These are phyloP conservation scores for Erucastrum elatum DNA, from an alignment of 345 rosid genomes.

Conservation along the genomic window DNA sequence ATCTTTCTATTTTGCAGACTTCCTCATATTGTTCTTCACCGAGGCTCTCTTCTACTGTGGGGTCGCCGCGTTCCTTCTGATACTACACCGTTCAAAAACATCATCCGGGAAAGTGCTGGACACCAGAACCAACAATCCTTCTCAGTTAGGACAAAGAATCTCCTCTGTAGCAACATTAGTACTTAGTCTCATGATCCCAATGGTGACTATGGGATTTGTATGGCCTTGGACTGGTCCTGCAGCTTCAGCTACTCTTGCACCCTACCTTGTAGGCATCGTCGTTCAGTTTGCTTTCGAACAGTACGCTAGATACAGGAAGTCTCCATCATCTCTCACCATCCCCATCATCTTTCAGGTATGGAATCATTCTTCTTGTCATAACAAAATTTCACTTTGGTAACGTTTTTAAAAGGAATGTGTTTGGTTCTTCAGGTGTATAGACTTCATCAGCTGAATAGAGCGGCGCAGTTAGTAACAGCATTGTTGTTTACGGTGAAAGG, in stretches of 20 bases:
- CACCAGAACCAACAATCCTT: constrained; percentile 29
- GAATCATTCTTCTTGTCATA: not conserved
- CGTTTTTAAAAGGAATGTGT: not conserved
- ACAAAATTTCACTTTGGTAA: not conserved
- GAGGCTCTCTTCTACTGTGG: constrained; percentile 97
- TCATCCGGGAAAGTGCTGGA: constrained; percentile 37
- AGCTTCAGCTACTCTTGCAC: constrained; percentile 97
- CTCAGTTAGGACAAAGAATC: constrained; percentile 69
- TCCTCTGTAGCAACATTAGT: constrained; percentile 84
- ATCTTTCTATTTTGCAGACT: constrained; percentile 59
- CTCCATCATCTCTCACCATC: constrained; percentile 55
- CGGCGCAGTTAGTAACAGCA: constrained; percentile 93
- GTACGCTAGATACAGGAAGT: constrained; percentile 64
- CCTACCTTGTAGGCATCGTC: constrained; percentile 87
- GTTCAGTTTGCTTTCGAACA: constrained; percentile 96
- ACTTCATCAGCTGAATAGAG: constrained; percentile 95
- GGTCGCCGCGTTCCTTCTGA: constrained; percentile 69
- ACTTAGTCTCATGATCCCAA: constrained; percentile 89
- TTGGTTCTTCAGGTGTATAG: constrained; percentile 70
- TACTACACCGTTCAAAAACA: constrained; percentile 65
- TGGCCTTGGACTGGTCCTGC: constrained; percentile 99
- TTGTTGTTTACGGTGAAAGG: constrained; percentile 85
- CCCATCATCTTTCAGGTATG: not conserved
- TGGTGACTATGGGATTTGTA: constrained; percentile 98
- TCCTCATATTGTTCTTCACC: constrained; percentile 92